These are phyloP conservation scores for Flaveria floridana DNA, from an alignment of 140 eudicot species.

Conservation along the genomic window DNA sequence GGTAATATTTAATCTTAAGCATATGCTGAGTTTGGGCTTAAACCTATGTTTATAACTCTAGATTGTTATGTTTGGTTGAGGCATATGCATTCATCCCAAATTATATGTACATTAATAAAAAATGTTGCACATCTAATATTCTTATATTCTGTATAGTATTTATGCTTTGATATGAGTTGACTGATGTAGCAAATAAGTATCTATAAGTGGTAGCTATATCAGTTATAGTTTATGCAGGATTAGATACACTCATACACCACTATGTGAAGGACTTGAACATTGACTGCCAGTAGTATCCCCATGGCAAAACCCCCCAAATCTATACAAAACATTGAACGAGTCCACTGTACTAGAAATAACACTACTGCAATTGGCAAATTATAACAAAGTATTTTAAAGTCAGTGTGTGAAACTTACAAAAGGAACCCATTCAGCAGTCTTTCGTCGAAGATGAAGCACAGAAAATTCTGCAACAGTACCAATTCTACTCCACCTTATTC, in stretches of 20 bases:
- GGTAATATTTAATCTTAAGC: not conserved
- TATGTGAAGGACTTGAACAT: not conserved
- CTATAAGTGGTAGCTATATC: conserved; percentile 3
- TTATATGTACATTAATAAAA: not conserved
- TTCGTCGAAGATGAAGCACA: conserved; percentile 83
- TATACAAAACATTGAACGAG: not conserved
- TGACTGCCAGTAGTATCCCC: conserved; percentile 11
- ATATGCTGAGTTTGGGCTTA: not conserved
- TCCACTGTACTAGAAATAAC: conserved; percentile 7
- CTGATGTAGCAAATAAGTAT: not conserved
- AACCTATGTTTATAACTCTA: conserved; percentile 2
- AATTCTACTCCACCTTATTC: conserved; percentile 70
- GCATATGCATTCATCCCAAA: conserved; percentile 20
- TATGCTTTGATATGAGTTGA: conserved; percentile 3
- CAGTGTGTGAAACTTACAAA: conserved; percentile 52
- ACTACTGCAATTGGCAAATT: conserved; percentile 6
- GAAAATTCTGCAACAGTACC: conserved; percentile 72
- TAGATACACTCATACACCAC: not conserved
- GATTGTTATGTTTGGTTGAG: conserved; percentile 9
- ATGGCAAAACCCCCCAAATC: conserved; percentile 1
- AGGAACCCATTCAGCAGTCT: conserved; percentile 76
- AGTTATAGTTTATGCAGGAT: not conserved
- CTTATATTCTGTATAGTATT: not conserved
- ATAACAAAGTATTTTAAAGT: not conserved
- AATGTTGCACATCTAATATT: not conserved